These are phyloP conservation scores for Magnolia kwangsiensis DNA, from an alignment of 164 flowering plant genomes.

Conservation along the genomic window DNA sequence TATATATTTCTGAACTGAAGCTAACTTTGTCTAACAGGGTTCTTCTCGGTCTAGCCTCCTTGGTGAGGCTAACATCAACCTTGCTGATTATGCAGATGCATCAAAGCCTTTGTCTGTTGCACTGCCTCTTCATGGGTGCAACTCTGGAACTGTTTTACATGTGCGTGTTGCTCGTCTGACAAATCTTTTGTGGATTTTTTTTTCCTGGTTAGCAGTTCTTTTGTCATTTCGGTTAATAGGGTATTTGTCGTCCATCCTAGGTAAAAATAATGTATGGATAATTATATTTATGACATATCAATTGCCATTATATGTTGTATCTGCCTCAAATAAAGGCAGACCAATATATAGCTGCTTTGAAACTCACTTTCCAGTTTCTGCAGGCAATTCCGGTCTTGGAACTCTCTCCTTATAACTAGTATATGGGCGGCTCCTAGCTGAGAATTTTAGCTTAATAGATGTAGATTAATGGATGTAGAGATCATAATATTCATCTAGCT, in stretches of 20 bases:
- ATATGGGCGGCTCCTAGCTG: too few species aligned
- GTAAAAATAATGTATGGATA: too few species aligned
- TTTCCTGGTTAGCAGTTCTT: background rate
- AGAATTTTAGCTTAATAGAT: too few species aligned
- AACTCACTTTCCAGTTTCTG: background rate
- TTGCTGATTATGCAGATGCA: conserved; percentile 93
- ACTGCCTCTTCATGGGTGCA: conserved; percentile 80
- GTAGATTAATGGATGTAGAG: background rate
- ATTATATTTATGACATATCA: too few species aligned
- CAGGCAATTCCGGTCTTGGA: background rate
- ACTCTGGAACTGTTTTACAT: conserved; percentile 72
- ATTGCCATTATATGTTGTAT: background rate
- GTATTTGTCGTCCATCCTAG: background rate
- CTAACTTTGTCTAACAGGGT: conserved; percentile 49
- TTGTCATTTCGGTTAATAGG: background rate
- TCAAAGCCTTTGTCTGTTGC: conserved; percentile 58
- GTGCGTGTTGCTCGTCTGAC: conserved; percentile 39
- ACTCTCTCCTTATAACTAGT: too few species aligned
- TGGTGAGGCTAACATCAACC: conserved; percentile 87
- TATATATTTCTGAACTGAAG: background rate
- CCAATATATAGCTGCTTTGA: background rate
- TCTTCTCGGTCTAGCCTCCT: conserved; percentile 82
- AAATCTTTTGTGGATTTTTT: background rate
- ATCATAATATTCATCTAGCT: background rate
- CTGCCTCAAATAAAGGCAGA: background rate